phyloP scores from a whole-genome alignment of 176 grass and related monocot species.

The Bonia amplexicaulis region DNA sequence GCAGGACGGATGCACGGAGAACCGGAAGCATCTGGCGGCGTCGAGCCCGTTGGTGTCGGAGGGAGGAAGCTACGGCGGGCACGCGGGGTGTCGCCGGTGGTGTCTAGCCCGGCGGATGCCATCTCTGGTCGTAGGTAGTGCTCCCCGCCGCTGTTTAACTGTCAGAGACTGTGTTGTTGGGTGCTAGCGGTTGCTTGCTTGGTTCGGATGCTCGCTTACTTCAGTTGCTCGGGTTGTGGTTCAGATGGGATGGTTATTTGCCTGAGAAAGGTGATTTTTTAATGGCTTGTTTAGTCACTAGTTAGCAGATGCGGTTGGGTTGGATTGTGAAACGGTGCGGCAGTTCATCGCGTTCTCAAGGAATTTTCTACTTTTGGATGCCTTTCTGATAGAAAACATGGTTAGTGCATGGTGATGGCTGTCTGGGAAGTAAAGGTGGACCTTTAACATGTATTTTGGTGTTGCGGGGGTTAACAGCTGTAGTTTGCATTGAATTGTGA shows the following conservation, averaged over 20 bases:
- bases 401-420: not conserved
- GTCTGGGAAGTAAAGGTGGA: not conserved
- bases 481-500: not conserved
- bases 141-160: constrained; percentile 8
- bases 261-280: not conserved
- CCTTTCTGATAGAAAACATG: not conserved
- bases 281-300: not conserved
- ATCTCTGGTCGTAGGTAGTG: constrained; percentile 52
- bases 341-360: not conserved
- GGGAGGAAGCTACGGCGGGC: constrained; percentile 28
- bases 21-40: constrained; percentile 28
- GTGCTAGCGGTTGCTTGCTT: not conserved
- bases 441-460: not conserved
- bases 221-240: not conserved
- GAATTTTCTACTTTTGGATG: not conserved
- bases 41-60: constrained; percentile 44
- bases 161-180: not conserved
- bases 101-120: constrained; percentile 39
- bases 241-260: not conserved
- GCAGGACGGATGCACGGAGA: constrained; percentile 36
- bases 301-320: not conserved
- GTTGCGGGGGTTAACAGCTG: not conserved
- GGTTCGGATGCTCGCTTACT: not conserved
- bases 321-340: not conserved
- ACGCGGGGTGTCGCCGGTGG: constrained; percentile 34